Evolutionary conservation across 768 basidiomycete genomes (phyloP).

Genomic region (Podaxis rugospora): DNA sequence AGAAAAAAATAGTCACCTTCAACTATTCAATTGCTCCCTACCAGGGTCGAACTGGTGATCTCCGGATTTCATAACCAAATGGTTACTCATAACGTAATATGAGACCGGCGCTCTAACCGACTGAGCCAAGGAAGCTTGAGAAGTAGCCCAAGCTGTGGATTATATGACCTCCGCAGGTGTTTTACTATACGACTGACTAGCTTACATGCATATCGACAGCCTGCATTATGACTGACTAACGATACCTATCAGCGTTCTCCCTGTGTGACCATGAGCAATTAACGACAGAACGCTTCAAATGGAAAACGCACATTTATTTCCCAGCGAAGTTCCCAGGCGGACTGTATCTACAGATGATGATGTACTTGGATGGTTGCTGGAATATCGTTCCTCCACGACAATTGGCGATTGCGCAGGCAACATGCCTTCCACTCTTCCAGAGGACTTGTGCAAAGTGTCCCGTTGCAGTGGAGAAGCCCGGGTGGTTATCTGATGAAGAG

Average conservation of each 20-base stretch:
- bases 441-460: constrained; percentile 34
- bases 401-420: constrained; percentile 40
- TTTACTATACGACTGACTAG: too few species aligned
- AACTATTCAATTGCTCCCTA: not conserved
- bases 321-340: constrained; percentile 19
- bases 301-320: not conserved
- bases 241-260: not conserved
- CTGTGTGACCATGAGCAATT: not conserved
- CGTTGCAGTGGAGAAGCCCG: constrained; percentile 18
- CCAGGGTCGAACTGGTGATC: constrained; percentile 13
- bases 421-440: constrained; percentile 44
- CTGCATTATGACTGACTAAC: not conserved
- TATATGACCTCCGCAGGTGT: not conserved
- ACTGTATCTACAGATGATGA: constrained; percentile 22
- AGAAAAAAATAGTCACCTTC: too few species aligned
- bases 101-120: constrained; percentile 12
- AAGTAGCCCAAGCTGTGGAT: not conserved
- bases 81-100: constrained; percentile 6
- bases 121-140: constrained; percentile 9
- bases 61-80: constrained; percentile 3
- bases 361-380: constrained; percentile 15
- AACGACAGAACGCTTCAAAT: not conserved
- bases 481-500: constrained; percentile 19
- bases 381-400: constrained; percentile 29
- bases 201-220: too few species aligned